Evolutionary conservation across 441 rosid species (phyloP).

Genomic region (Manihot esculenta): DNA sequence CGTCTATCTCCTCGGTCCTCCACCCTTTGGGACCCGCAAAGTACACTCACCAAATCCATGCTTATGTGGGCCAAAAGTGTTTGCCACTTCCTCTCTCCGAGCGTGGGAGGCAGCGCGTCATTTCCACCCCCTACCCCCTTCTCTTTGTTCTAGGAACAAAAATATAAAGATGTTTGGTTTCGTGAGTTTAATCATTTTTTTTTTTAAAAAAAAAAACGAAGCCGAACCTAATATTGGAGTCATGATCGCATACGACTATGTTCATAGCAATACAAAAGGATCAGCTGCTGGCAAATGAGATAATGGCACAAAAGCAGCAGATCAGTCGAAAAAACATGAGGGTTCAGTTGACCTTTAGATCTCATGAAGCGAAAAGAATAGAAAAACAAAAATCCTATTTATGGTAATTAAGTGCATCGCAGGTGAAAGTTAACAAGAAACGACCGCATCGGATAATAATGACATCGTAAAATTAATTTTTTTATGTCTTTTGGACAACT

Average conservation of each 20-base stretch:
- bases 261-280: not conserved
- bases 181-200: slow-evolving; percentile 17
- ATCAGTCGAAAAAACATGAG: not conserved
- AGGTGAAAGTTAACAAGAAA: slow-evolving; percentile 2
- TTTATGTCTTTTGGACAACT: slow-evolving; percentile 31
- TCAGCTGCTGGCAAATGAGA: not conserved
- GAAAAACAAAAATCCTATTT: too few relatives aligned
- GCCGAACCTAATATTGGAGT: slow-evolving; percentile 1
- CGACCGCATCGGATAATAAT: slow-evolving; percentile 12
- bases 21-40: slow-evolving; percentile 6
- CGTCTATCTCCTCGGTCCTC: not conserved
- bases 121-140: slow-evolving; percentile 15
- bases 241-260: not conserved
- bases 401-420: not conserved
- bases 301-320: too few relatives aligned
- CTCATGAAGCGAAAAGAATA: not conserved
- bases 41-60: slow-evolving; percentile 34
- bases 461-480: not conserved
- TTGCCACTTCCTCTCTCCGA: slow-evolving; percentile 8
- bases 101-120: slow-evolving; percentile 22
- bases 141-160: slow-evolving; percentile 20
- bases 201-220: not conserved
- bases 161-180: slow-evolving; percentile 23
- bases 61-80: slow-evolving; percentile 30
- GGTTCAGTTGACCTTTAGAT: too few relatives aligned